Percentiles rank a stretch among this genome's conserved stretches.
Evolutionary conservation across 2,329 filamentous ascomycete species (phyloP).

Genomic region (Fusarium sp.): DNA sequence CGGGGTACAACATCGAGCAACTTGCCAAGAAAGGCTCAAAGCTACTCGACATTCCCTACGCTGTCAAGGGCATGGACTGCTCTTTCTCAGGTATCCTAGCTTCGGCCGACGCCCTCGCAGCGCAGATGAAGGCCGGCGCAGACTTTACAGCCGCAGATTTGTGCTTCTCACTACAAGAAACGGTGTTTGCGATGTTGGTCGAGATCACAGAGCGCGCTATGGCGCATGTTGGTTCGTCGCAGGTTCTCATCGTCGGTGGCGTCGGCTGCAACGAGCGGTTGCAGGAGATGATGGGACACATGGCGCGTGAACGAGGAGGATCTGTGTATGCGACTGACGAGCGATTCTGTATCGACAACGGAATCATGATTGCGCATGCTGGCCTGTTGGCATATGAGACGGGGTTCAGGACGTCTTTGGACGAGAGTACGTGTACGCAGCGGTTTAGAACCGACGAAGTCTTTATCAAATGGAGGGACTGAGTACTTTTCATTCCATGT

Average conservation of each 20-base stretch:
- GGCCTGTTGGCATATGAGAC: conserved; percentile 85
- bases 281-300: conserved; percentile 98
- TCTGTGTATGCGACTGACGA: conserved; percentile 96
- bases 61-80: conserved; percentile 99
- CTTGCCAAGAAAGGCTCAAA: conserved; percentile 77
- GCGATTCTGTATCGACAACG: conserved; percentile 98
- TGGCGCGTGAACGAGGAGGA: conserved; percentile 88
- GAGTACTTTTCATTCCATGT: conserved; percentile 9
- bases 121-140: conserved; percentile 63
- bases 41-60: conserved; percentile 89
- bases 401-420: conserved; percentile 78
- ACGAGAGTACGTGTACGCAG: conserved; percentile 86
- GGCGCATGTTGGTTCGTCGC: conserved; percentile 91
- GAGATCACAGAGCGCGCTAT: conserved; percentile 98
- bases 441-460: conserved; percentile 86
- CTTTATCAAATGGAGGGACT: conserved; percentile 79
- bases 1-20: conserved; percentile 98
- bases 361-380: conserved; percentile 99
- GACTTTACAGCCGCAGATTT: conserved; percentile 82
- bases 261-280: conserved; percentile 94
- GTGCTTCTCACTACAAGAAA: conserved; percentile 96
- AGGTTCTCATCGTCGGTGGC: conserved; percentile 94
- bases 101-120: conserved; percentile 80
- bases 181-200: conserved; percentile 94
- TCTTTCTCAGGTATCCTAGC: conserved; percentile 94